phyloP scores from a whole-genome alignment of 495 filamentous ascomycete genomes.

The Xylaria castorea region DNA sequence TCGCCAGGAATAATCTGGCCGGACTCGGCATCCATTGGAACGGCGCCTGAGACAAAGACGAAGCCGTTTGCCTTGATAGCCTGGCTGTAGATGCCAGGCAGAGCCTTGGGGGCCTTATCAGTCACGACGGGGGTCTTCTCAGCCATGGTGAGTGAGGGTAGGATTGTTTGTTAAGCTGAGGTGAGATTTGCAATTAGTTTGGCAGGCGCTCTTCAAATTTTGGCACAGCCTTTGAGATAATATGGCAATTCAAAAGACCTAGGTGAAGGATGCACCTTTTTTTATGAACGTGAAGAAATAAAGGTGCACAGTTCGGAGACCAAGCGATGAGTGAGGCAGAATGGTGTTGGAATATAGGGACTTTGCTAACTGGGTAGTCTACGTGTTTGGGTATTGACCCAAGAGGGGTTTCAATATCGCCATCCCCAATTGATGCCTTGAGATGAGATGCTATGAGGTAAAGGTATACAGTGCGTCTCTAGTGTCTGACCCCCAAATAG shows the following conservation, averaged over 20 bases:
- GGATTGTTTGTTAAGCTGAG: neutral
- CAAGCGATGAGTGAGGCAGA: neutral
- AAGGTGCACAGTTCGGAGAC: neutral
- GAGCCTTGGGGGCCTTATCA: slow-evolving; percentile 55
- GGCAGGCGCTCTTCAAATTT: neutral
- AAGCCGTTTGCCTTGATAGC: slow-evolving; percentile 71
- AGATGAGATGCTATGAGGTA: neutral
- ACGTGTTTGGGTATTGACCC: neutral
- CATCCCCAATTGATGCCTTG: neutral
- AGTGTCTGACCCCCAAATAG: slow-evolving; percentile 12
- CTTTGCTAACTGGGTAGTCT: neutral
- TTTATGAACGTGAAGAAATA: neutral
- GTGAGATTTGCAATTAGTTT: neutral
- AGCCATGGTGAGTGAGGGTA: slow-evolving; percentile 28
- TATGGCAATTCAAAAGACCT: neutral
- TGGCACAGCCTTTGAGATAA: neutral
- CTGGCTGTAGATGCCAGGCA: slow-evolving; percentile 66
- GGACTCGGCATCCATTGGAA: slow-evolving; percentile 67
- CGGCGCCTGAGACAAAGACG: slow-evolving; percentile 80
- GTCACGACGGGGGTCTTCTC: slow-evolving; percentile 49
- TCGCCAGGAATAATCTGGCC: slow-evolving; percentile 68
- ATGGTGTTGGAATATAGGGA: neutral
- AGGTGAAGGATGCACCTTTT: neutral
- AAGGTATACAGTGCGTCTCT: neutral
- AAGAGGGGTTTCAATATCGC: slow-evolving; percentile 3